Evolutionary conservation across 2,329 filamentous ascomycete species (phyloP), one percentile per base, ranked within the genome.

Genomic region (Fusarium sp.): DNA sequence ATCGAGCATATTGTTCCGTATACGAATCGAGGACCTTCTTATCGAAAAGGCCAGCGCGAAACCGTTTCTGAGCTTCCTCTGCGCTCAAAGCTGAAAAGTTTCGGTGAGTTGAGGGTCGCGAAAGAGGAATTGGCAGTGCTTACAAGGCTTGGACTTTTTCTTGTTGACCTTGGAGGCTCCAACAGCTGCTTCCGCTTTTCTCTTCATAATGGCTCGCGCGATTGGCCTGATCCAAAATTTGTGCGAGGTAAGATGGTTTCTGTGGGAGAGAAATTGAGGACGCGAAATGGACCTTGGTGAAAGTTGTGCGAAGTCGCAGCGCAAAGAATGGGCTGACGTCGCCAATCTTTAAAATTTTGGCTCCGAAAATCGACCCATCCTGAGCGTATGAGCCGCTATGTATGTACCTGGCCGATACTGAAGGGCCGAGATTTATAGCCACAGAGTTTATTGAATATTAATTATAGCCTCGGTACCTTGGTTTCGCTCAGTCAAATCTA

Each of bases 31-130:
- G 85, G 37, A 89, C 85, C 27, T 85, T 75, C 58, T 86, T 79
- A 73, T 90, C 87, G 78, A 93, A 93, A 41, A 94, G 87, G 8
- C 88, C 90, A 57, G 86, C 83, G 59, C 90, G 87, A 79, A 94
- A 94, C 46, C 89, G 85, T 67, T 85, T 81, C 73, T 86, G 83
- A 55, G 88, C 85, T 53, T 88, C 85, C 18, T 85, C 81, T 54
- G 81, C 76, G 61, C 81, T 81, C 70, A 88, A 79, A 61, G 83
- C 87, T 88, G 56, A 18, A 45, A 48, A 49, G 30, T n/a, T 32
- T 11, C 20, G 33, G 67, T 73, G 64, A 75, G 58, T 46, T 49
- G 61, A 46, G 69, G 70, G 48, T 59, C 42, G 54, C 44, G 30
- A 37, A 62, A 65, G 54, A 42, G 60, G 14, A 26, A 69, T 69